A percentile compares a stretch with the other conserved stretches of the same genome.
Conservation (phyloP, 2,329 filamentous ascomycete species). For the Incumbomyces delicatus region DNA sequence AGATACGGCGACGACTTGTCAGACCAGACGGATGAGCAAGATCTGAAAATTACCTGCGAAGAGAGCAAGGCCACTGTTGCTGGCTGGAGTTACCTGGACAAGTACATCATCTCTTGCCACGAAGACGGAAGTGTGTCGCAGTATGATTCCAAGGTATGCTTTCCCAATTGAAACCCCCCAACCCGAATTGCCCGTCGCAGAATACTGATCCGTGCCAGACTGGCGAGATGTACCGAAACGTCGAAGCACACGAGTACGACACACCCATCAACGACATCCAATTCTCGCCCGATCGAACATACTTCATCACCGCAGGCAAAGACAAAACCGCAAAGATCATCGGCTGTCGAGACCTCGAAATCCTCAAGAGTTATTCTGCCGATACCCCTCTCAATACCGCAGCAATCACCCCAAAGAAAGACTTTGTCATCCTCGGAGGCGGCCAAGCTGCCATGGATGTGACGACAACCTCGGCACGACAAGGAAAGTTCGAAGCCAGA, state of each 20-base stretch:
- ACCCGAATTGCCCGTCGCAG: background rate
- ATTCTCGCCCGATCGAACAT: slow-evolving; percentile 86
- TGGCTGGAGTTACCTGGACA: slow-evolving; percentile 86
- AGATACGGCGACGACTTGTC: slow-evolving; percentile 65
- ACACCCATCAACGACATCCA: slow-evolving; percentile 82
- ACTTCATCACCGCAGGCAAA: slow-evolving; percentile 97
- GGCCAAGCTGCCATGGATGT: slow-evolving; percentile 99
- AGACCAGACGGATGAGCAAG: slow-evolving; percentile 74
- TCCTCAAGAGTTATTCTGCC: slow-evolving; percentile 83
- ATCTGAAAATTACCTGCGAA: slow-evolving; percentile 80
- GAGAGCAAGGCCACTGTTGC: slow-evolving; percentile 96
- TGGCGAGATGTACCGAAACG: slow-evolving; percentile 71
- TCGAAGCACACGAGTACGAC: slow-evolving; percentile 77
- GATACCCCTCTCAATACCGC: slow-evolving; percentile 97
- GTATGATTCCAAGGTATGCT: slow-evolving; percentile 74
- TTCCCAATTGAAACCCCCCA: slow-evolving; percentile 12
- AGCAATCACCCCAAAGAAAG: slow-evolving; percentile 86
- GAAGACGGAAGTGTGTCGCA: slow-evolving; percentile 88
- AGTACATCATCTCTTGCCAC: slow-evolving; percentile 96
- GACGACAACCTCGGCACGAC: slow-evolving; percentile 82
- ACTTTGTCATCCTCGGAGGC: slow-evolving; percentile 95
- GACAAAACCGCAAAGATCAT: slow-evolving; percentile 96
- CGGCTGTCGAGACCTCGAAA: slow-evolving; percentile 72
- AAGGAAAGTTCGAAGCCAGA: slow-evolving; percentile 97
- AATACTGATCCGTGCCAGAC: slow-evolving; percentile 38